phyloP scores from a whole-genome alignment of 495 filamentous ascomycete species.

The Hapsidospora chrysogenum region DNA sequence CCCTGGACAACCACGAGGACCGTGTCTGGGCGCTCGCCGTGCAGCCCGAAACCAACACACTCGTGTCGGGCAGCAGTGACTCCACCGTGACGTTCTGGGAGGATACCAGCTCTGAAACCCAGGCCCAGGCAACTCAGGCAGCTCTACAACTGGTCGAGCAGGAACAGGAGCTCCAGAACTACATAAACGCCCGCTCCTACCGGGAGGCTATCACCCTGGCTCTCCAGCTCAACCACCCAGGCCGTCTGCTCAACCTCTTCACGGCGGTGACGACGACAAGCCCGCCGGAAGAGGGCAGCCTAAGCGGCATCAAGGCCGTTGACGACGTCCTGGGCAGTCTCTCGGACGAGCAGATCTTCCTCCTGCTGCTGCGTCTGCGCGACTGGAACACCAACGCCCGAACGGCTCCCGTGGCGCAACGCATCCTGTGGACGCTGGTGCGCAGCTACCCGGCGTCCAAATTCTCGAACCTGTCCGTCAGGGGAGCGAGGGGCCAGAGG shows the following conservation, averaged over 20 bases:
- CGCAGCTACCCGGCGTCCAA: constrained; percentile 57
- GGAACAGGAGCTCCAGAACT: constrained; percentile 83
- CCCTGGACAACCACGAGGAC: constrained; percentile 91
- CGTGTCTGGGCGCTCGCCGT: constrained; percentile 74
- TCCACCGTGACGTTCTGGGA: constrained; percentile 87
- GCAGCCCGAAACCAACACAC: constrained; percentile 46
- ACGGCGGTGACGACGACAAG: constrained; percentile 54
- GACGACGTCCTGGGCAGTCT: constrained; percentile 71
- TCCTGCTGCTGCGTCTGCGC: constrained; percentile 58
- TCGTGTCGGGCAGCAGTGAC: constrained; percentile 82
- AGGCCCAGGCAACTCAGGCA: constrained; percentile 47
- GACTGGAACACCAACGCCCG: constrained; percentile 96
- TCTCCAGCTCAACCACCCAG: constrained; percentile 84
- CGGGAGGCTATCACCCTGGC: constrained; percentile 85
- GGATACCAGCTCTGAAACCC: constrained; percentile 74
- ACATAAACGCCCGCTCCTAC: constrained; percentile 69
- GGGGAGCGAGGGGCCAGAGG: constrained; percentile 44
- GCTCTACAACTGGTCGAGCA: constrained; percentile 72
- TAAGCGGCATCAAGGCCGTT: constrained; percentile 61
- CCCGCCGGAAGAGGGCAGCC: constrained; percentile 38
- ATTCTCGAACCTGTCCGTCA: constrained; percentile 40
- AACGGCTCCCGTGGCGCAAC: constrained; percentile 72
- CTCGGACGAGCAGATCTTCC: constrained; percentile 65
- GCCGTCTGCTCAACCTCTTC: constrained; percentile 67
- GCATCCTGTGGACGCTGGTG: constrained; percentile 65